These are phyloP conservation scores for Suillus fuscotomentosus DNA, from an alignment of 768 basidiomycete genomes.

Conservation along the genomic window DNA sequence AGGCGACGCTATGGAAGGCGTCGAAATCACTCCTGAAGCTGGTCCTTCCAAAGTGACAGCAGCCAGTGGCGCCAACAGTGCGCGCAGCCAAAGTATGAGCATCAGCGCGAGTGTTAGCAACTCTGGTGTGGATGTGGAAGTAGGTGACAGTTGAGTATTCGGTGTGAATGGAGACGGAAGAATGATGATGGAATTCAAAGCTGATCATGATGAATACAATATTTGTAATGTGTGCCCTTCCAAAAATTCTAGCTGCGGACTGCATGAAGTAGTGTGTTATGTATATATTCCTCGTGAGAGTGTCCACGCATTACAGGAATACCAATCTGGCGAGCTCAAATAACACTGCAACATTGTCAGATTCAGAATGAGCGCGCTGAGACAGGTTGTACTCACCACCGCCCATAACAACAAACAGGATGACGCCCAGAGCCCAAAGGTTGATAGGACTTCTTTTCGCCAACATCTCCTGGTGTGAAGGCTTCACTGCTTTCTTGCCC, in stretches of 20 bases:
- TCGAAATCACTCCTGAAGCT: constrained; percentile 44
- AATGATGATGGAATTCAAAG: constrained; percentile 10
- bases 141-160: constrained; percentile 24
- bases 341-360: constrained; percentile 46
- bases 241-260: background rate
- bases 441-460: constrained; percentile 75
- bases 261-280: background rate
- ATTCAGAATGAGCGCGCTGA: background rate
- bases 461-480: constrained; percentile 68
- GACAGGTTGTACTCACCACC: constrained; percentile 56
- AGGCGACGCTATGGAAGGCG: constrained; percentile 72
- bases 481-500: constrained; percentile 75
- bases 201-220: constrained; percentile 8
- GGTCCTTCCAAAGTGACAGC: constrained; percentile 22
- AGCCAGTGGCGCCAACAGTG: constrained; percentile 37
- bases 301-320: constrained; percentile 49
- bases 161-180: constrained; percentile 1
- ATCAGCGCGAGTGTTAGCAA: constrained; percentile 50
- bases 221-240: background rate
- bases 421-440: constrained; percentile 68
- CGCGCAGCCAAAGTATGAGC: constrained; percentile 60
- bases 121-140: constrained; percentile 48
- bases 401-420: constrained; percentile 76
- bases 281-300: background rate
- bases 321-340: constrained; percentile 70